Conservation (phyloP, 169 alveolate genomes). For the Plasmodium chabaudi region DNA sequence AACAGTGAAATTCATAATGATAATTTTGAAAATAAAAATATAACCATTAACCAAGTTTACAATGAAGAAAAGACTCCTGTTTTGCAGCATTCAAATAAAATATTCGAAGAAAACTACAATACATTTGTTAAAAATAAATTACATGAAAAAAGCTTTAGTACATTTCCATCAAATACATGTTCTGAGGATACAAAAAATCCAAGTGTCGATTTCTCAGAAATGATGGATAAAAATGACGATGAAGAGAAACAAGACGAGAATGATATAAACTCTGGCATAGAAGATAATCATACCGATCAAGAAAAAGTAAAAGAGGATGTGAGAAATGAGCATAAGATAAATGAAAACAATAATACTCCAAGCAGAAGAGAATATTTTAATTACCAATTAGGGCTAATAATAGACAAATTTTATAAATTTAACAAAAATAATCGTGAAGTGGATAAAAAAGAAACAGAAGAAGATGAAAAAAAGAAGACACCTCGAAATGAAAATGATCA, state of each 20-base stretch:
- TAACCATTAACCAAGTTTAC: too few species aligned
- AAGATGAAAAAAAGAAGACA: background rate
- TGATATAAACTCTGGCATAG: constrained; percentile 6
- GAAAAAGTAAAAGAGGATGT: background rate
- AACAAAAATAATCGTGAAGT: background rate
- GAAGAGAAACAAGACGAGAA: background rate
- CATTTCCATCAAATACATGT: background rate
- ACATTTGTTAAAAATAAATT: too few species aligned
- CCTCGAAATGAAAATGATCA: too few species aligned
- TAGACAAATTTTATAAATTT: constrained; percentile 6
- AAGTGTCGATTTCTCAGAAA: background rate
- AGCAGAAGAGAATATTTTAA: constrained; percentile 1
- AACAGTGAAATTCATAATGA: background rate
- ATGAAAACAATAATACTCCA: background rate
- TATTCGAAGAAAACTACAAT: background rate
- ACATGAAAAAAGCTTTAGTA: too few species aligned
- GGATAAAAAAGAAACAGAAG: background rate
- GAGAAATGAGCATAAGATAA: constrained; percentile 1
- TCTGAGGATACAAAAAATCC: background rate
- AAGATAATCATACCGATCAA: background rate
- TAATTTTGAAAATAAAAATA: too few species aligned
- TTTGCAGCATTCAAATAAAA: background rate
- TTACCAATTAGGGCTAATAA: constrained; percentile 13
- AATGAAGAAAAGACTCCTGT: background rate
- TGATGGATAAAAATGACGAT: background rate